Base-by-base conservation (phyloP, 1,139 yeast genomes). In the Blastobotrys apis region DNA sequence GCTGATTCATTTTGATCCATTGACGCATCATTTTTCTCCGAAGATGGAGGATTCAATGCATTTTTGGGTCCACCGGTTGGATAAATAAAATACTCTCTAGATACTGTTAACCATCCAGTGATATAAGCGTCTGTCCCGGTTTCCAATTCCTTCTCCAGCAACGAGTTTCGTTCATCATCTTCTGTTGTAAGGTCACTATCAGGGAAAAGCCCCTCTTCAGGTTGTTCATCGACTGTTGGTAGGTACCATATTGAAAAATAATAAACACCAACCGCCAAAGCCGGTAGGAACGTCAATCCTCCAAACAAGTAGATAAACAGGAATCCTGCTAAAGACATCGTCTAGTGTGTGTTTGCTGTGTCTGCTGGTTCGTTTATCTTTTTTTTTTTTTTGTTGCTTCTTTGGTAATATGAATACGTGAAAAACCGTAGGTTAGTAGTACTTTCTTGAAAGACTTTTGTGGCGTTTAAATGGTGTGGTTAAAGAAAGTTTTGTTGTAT, bases 101-200 rank as follows among this genome's bases (percentile, higher is more conserved):
- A 85, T 8, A 88, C 87, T 3, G 84, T 78, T 3, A 90, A 65
- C 94, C 95, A 87, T 1, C 95, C 96, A 10, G 78, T 66, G 58
- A 77, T 80, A 54, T 71, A 76, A 0, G 87, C 75, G 30, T 80
- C 78, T 5, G 84, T 76, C 2, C 94, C 94, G 1, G 77, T 64
- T 22, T 73, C 72, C 36, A 68, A 66, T 15, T 66, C 64, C 53
- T 84, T 90, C 49, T 82, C 81, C 27, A 50, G 37, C 19, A 42
- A 19, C 12, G 44, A 33, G n/a, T 23, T 31, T 9, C 29, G 13
- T n/a, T 38, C 40, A 15, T 38, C 41, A 16, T 39, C 37, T 32
- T 27, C 37, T 3, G n/a, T 25, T 10, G 2, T 4, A 10, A n/a
- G 21, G 19, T 29, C n/a, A 29, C n/a, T 6, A 17, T 23, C 39